These are phyloP conservation scores for Amphicarpaea edgeworthii DNA, from an alignment of 306 rosid species.

Conservation along the genomic window DNA sequence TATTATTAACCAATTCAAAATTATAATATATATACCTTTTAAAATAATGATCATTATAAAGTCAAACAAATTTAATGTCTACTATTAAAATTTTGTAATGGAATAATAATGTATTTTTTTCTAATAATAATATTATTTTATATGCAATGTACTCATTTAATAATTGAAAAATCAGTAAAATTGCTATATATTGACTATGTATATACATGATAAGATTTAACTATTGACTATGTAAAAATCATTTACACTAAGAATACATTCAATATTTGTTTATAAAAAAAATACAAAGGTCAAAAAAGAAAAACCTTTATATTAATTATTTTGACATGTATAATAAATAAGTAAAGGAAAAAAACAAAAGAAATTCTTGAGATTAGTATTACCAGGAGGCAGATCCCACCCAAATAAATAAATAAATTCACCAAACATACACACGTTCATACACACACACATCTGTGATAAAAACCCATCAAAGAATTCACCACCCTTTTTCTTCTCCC, in stretches of 20 bases:
- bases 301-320: slow-evolving; percentile 21
- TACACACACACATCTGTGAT: slow-evolving; percentile 44
- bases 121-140: too few relatives aligned
- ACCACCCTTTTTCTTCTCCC: slow-evolving; percentile 56
- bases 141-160: not conserved
- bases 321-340: not conserved
- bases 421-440: slow-evolving; percentile 59
- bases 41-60: too few relatives aligned
- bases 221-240: not conserved
- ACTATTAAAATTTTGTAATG: too few relatives aligned
- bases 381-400: slow-evolving; percentile 82
- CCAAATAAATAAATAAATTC: slow-evolving; percentile 76
- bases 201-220: not conserved
- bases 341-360: slow-evolving; percentile 17
- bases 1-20: too few relatives aligned
- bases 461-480: slow-evolving; percentile 78
- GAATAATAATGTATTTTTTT: too few relatives aligned
- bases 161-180: not conserved
- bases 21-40: too few relatives aligned
- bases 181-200: too few relatives aligned
- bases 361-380: slow-evolving; percentile 57
- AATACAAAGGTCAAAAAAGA: not conserved
- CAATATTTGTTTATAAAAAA: not conserved
- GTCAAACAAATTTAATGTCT: too few relatives aligned
- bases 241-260: not conserved